Evolutionary conservation across 1,284 basidiomycete species (phyloP).

Genomic region (Crepidotus sp.): DNA sequence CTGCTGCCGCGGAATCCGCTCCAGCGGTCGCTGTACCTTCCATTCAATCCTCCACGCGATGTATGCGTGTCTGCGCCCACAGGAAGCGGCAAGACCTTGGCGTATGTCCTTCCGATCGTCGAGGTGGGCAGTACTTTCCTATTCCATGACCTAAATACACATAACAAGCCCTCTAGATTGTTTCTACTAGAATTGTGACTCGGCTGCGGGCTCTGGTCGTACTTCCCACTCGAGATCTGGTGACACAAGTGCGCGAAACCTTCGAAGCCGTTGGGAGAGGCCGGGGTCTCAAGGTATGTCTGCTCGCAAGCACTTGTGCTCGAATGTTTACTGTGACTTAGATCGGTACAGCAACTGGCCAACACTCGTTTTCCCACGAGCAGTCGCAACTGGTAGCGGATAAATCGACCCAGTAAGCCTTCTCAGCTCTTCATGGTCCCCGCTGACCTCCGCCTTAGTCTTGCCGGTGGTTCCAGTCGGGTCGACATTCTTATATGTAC

Average conservation of each 20-base stretch:
- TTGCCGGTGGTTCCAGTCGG: conserved; percentile 73
- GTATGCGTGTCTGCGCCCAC: conserved; percentile 97
- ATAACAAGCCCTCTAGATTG: conserved; percentile 36
- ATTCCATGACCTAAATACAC: conserved; percentile 2
- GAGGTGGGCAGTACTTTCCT: conserved; percentile 53
- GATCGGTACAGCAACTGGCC: conserved; percentile 76
- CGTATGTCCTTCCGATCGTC: conserved; percentile 88
- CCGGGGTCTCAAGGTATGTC: conserved; percentile 74
- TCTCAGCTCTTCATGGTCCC: not conserved
- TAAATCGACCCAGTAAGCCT: conserved; percentile 35
- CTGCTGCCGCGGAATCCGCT: conserved; percentile 44
- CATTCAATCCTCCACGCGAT: conserved; percentile 68
- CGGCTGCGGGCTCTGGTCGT: conserved; percentile 88
- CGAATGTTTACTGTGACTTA: conserved; percentile 23
- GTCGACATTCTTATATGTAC: conserved; percentile 95
- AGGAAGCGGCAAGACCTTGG: conserved; percentile 93
- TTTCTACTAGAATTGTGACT: conserved; percentile 68
- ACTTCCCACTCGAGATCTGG: conserved; percentile 93
- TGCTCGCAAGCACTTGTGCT: not conserved
- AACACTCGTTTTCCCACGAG: conserved; percentile 79
- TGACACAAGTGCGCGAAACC: conserved; percentile 86
- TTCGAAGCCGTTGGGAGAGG: conserved; percentile 82
- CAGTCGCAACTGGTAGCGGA: conserved; percentile 64
- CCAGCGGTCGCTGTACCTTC: conserved; percentile 54
- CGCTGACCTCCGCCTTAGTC: conserved; percentile 27